Base-by-base conservation (phyloP, 371 early-diverging fungal genomes). In the Mucor sp. region DNA sequence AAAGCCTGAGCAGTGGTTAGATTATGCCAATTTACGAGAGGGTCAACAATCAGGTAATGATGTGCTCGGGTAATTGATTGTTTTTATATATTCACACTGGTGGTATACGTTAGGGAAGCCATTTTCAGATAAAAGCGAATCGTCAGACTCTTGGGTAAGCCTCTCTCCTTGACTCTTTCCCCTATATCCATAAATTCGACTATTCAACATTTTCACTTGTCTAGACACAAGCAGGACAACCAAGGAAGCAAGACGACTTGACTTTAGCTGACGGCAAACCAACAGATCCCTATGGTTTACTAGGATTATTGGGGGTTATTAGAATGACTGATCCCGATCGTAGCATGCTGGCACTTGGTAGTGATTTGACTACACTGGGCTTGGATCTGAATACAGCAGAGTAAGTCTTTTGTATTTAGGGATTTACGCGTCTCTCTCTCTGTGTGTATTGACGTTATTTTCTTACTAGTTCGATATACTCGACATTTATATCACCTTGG, bases 401-500 rank as follows among this genome's bases (percentile, higher is more conserved):
- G 82, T 89, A 80, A 70, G 85, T 81, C 1, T 23, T 19, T 28
- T n/a, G 43, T 48, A 4, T 53, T 53, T n/a, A n/a, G n/a, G n/a
- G 17, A 39, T 27, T 28, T 21, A 57, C 59, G 47, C 48, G 59
- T 65, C 43, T 33, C 33, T 23, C 50, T 65, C 43, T 33, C 33
- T 23, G 30, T 37, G 25, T 3, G 30, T 55, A 25, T 55, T 55
- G 55, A 55, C 25, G 8, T 39, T 17, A n/a, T 57, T 39, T 32
- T 41, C 5, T 60, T 33, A 23, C 9, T 70, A 89, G 89, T 47
- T 78, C 88, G 9, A 81, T 96, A 60, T 92, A 93, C 67, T 83
- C 94, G 56, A 89, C 92, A 33, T 92, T 96, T 76, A 87, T 89
- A 62, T 90, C 94, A 37, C 95, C 95, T 39, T 95, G 93, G 88